A percentile compares a stretch with the other conserved stretches of the same genome.
These are phyloP conservation scores for Sugiyamaella neomexicana DNA, from an alignment of 1,139 yeast genomes.

Conservation along the genomic window DNA sequence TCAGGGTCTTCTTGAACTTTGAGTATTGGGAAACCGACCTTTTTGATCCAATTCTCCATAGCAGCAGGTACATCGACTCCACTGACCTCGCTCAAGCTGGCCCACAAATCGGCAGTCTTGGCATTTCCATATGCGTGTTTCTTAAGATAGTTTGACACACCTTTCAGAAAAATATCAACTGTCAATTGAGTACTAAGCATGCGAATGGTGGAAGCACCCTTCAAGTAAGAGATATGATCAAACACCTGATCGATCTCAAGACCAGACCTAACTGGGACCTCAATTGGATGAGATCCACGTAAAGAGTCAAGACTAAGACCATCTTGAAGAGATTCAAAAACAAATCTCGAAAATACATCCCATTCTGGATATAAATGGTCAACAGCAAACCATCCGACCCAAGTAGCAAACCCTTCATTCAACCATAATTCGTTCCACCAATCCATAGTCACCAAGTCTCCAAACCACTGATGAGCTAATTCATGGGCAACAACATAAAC, in stretches of 20 bases:
- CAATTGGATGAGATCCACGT: slow-evolving; percentile 75
- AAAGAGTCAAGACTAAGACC: slow-evolving; percentile 68
- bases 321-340: slow-evolving; percentile 60
- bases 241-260: slow-evolving; percentile 76
- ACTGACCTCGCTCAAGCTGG: slow-evolving; percentile 54
- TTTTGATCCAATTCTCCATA: slow-evolving; percentile 63
- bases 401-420: slow-evolving; percentile 82
- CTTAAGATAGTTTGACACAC: slow-evolving; percentile 67
- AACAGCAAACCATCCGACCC: slow-evolving; percentile 72
- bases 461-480: slow-evolving; percentile 84
- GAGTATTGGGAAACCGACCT: slow-evolving; percentile 65
- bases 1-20: slow-evolving; percentile 44
- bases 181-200: slow-evolving; percentile 74
- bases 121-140: slow-evolving; percentile 59
- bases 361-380: slow-evolving; percentile 68
- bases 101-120: slow-evolving; percentile 60
- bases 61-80: slow-evolving; percentile 54
- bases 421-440: slow-evolving; percentile 88
- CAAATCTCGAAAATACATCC: slow-evolving; percentile 66
- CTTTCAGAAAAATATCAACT: slow-evolving; percentile 62
- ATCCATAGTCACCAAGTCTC: slow-evolving; percentile 78
- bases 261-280: slow-evolving; percentile 71
- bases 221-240: slow-evolving; percentile 72
- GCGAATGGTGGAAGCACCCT: slow-evolving; percentile 72
- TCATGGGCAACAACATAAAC: slow-evolving; percentile 82